phyloP scores from a whole-genome alignment of 1,284 basidiomycete species.

The Cutaneotrichosporon daszewskae region DNA sequence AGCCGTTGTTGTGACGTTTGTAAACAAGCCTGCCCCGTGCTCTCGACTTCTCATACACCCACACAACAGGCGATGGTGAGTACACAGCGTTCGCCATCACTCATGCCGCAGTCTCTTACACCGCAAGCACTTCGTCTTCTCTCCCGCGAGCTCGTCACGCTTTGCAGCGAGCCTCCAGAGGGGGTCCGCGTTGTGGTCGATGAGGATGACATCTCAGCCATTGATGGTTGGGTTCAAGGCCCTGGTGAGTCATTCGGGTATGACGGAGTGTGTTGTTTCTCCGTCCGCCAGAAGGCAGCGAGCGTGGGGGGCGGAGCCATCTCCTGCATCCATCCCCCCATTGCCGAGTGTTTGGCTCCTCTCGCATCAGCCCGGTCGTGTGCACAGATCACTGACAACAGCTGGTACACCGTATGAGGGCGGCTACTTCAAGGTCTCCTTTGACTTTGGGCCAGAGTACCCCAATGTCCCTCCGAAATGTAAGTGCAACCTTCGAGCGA shows the following conservation, averaged over 20 bases:
- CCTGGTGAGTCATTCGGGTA: constrained; percentile 37
- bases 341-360: no score
- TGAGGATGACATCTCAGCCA: constrained; percentile 61
- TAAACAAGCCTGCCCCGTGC: no score
- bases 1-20: no score
- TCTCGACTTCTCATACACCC: no score
- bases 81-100: no score
- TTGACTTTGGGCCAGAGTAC: constrained; percentile 78
- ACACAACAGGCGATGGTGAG: no score
- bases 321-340: neutral
- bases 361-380: neutral
- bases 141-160: constrained; percentile 73
- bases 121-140: constrained; percentile 51
- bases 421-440: constrained; percentile 81
- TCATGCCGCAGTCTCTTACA: constrained; percentile 52
- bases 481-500: constrained; percentile 46
- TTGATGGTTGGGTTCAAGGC: constrained; percentile 46
- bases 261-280: no score
- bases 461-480: constrained; percentile 87
- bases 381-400: constrained; percentile 31
- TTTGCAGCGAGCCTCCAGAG: constrained; percentile 74
- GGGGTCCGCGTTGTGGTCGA: constrained; percentile 72
- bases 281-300: no score
- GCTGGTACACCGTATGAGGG: constrained; percentile 87
- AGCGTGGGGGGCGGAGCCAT: no score